Percentiles rank a stretch among this genome's conserved stretches.
phyloP scores from a whole-genome alignment of 441 rosid species.

The Eugenia klotzschiana region DNA sequence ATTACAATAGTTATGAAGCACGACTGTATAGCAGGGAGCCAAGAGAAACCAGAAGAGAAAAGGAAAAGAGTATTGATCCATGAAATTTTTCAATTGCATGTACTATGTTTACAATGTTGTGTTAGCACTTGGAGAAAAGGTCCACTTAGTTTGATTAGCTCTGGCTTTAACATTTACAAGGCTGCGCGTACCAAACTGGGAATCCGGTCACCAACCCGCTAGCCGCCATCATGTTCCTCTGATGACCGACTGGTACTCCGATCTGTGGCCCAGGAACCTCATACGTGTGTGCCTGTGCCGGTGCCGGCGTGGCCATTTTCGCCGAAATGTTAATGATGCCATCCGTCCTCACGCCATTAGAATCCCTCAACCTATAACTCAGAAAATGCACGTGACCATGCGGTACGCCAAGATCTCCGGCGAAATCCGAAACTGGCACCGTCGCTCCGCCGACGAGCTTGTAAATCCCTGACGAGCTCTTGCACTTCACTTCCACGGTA shows the following conservation, averaged over 20 bases:
- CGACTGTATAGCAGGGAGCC: background rate
- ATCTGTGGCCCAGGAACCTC: background rate
- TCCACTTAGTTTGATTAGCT: background rate
- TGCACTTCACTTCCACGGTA: background rate
- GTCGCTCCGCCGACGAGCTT: constrained; percentile 25
- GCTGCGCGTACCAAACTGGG: background rate
- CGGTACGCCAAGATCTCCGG: constrained; percentile 13
- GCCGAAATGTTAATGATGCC: background rate
- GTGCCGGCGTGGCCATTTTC: background rate
- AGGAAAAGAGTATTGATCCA: background rate
- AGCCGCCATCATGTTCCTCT: background rate
- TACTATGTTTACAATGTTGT: background rate
- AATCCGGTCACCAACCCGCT: background rate
- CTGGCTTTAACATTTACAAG: background rate
- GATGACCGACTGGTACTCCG: background rate
- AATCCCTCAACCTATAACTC: background rate
- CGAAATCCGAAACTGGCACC: constrained; percentile 40
- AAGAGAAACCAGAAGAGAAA: background rate
- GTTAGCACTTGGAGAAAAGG: background rate
- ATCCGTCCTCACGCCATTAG: background rate
- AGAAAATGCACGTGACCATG: background rate
- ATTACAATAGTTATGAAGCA: background rate
- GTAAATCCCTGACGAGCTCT: background rate
- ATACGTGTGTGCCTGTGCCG: background rate
- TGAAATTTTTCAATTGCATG: background rate